Conservation (phyloP, 2,329 filamentous ascomycete genomes). For the Colletotrichum lupini region DNA sequence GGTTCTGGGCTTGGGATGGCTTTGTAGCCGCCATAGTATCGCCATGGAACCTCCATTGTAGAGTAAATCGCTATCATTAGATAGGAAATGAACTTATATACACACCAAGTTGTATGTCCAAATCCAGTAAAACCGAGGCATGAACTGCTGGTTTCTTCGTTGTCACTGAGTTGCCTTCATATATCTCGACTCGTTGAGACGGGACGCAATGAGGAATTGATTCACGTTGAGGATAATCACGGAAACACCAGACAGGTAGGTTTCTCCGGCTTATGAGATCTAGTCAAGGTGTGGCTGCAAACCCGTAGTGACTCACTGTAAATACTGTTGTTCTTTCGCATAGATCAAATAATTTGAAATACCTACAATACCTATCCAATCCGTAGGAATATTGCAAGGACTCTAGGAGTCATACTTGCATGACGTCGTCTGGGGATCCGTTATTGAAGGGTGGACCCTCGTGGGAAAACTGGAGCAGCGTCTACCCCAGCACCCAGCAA, state of each 20-base stretch:
- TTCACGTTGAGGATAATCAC: no score
- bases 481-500: conserved; percentile 32
- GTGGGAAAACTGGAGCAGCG: conserved; percentile 21
- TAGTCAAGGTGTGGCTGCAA: no score
- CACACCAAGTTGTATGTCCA: no score
- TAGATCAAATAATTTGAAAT: not conserved
- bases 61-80: not conserved
- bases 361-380: not conserved
- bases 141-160: not conserved
- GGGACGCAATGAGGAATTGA: no score
- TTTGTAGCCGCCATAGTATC: not conserved
- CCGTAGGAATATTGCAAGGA: not conserved
- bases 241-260: no score
- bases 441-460: conserved; percentile 9
- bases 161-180: no score
- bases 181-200: no score
- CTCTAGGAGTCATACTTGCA: conserved; percentile 28
- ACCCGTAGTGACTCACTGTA: no score
- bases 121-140: no score
- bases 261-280: no score
- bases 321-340: no score
- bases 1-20: conserved; percentile 1
- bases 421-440: conserved; percentile 34
- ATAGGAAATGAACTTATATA: not conserved
- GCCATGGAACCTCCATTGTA: not conserved